Percentiles rank a stretch among this genome's conserved stretches.
phyloP scores from a whole-genome alignment of 2,329 filamentous ascomycete species.

The Aureobasidium sp. region DNA sequence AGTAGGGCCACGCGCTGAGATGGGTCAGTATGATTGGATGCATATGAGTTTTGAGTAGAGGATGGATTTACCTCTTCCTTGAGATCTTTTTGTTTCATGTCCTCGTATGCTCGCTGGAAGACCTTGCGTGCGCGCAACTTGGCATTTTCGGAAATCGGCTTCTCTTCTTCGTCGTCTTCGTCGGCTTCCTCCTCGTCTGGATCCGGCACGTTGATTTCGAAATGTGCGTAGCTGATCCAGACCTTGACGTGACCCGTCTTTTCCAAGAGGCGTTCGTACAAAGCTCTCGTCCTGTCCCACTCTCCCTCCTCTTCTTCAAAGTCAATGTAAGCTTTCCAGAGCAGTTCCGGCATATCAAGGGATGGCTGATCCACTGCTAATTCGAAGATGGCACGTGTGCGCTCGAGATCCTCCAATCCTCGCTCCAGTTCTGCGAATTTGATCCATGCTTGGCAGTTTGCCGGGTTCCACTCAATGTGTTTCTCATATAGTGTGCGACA shows the following conservation, averaged over 20 bases:
- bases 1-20: constrained; percentile 70
- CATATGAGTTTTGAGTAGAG: neutral
- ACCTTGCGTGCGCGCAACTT: constrained; percentile 73
- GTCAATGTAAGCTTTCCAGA: constrained; percentile 98
- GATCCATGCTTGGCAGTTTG: constrained; percentile 92
- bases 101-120: constrained; percentile 76
- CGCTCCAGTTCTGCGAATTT: constrained; percentile 90
- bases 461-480: constrained; percentile 82
- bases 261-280: constrained; percentile 84
- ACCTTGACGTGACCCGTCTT: constrained; percentile 99
- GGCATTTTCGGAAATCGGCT: constrained; percentile 66
- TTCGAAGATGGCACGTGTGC: constrained; percentile 84
- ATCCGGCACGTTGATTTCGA: constrained; percentile 90
- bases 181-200: constrained; percentile 51
- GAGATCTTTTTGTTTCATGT: constrained; percentile 80
- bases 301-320: constrained; percentile 95
- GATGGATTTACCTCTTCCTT: constrained; percentile 62
- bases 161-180: constrained; percentile 49
- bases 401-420: constrained; percentile 79
- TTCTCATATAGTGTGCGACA: constrained; percentile 91
- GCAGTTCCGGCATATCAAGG: constrained; percentile 91
- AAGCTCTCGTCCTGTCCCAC: constrained; percentile 67
- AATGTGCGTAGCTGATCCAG: constrained; percentile 97
- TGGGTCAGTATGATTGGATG: constrained; percentile 25
- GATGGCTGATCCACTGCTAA: constrained; percentile 72